A percentile compares a stretch with the other conserved stretches of the same genome.
phyloP scores from a whole-genome alignment of 371 early-diverging fungal genomes.

The Mycotypha africana region DNA sequence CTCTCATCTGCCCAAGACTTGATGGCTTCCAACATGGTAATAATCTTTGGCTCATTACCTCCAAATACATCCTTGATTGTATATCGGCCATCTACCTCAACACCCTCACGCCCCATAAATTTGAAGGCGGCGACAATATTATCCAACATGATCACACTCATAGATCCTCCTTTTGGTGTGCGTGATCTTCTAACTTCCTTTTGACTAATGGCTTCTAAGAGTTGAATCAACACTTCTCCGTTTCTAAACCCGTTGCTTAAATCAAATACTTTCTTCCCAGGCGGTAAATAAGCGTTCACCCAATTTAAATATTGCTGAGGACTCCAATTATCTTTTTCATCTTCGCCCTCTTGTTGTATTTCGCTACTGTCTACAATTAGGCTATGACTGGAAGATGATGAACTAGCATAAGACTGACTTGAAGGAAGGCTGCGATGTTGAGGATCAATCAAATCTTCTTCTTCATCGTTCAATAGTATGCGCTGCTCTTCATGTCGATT shows the following conservation, averaged over 20 bases:
- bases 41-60: slow-evolving; percentile 48
- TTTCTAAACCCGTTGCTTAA: slow-evolving; percentile 45
- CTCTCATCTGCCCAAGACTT: slow-evolving; percentile 23
- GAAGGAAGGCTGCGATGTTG: slow-evolving; percentile 17
- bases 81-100: slow-evolving; percentile 46
- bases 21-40: slow-evolving; percentile 47
- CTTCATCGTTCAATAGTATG: slow-evolving; percentile 15
- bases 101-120: slow-evolving; percentile 57
- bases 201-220: slow-evolving; percentile 48
- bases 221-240: slow-evolving; percentile 45
- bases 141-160: slow-evolving; percentile 48
- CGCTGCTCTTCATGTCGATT: no score
- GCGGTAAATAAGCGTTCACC: slow-evolving; percentile 48
- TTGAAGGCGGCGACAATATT: slow-evolving; percentile 58
- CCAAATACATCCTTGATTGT: slow-evolving; percentile 54
- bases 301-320: slow-evolving; percentile 43
- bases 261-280: slow-evolving; percentile 32
- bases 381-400: slow-evolving; percentile 6
- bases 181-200: slow-evolving; percentile 42
- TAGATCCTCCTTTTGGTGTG: slow-evolving; percentile 20
- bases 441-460: slow-evolving; percentile 30
- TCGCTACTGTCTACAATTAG: no score
- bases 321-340: slow-evolving; percentile 4
- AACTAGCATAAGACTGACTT: slow-evolving; percentile 6
- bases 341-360: neutral